Conservation (phyloP, 169 alveolate genomes). For the Theileria annulata region DNA sequence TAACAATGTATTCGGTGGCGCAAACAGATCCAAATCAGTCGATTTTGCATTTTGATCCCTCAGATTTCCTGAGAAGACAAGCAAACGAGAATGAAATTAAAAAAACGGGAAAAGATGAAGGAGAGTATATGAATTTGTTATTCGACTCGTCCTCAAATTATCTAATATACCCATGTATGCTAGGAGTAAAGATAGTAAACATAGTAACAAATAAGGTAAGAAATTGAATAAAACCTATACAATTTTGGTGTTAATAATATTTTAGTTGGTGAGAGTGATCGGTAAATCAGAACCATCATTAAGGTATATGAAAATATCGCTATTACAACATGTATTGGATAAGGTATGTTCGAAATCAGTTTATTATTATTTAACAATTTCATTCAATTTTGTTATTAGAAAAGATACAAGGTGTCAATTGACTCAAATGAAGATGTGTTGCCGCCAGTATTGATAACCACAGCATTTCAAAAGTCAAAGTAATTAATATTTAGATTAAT, state of each 20-base stretch:
- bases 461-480: constrained; percentile 74
- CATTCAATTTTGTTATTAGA: constrained; percentile 38
- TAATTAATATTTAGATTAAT: neutral
- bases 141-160: constrained; percentile 94
- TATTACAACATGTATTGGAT: constrained; percentile 69
- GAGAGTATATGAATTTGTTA: constrained; percentile 73
- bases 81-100: constrained; percentile 90
- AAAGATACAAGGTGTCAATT: constrained; percentile 69
- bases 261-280: constrained; percentile 68
- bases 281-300: constrained; percentile 76
- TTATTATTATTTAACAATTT: neutral
- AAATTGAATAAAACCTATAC: neutral
- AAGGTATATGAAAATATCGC: constrained; percentile 71
- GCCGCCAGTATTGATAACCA: constrained; percentile 76
- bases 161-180: constrained; percentile 88
- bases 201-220: constrained; percentile 70
- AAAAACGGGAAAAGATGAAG: constrained; percentile 68
- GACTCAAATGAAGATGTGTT: constrained; percentile 75
- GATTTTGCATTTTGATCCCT: constrained; percentile 83
- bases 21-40: constrained; percentile 82
- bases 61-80: constrained; percentile 89
- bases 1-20: constrained; percentile 80
- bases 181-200: constrained; percentile 91
- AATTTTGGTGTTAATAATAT: constrained; percentile 8
- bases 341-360: constrained; percentile 26